Evolutionary conservation across 2,329 filamentous ascomycete species (phyloP).

Genomic region (Talaromyces sp.): DNA sequence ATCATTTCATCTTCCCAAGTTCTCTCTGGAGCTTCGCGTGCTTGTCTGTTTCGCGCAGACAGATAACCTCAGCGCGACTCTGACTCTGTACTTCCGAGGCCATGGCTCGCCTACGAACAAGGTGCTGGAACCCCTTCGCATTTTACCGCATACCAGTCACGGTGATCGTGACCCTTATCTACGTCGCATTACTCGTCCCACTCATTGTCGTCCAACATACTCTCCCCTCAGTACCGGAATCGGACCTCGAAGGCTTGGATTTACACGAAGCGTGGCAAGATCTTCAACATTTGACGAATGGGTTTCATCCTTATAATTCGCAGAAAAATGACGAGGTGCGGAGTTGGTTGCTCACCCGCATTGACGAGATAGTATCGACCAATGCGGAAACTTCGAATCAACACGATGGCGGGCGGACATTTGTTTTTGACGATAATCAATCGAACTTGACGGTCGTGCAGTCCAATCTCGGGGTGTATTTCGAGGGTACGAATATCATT

Average conservation of each 20-base stretch:
- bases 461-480: constrained; percentile 61
- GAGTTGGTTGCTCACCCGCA: constrained; percentile 65
- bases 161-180: constrained; percentile 68
- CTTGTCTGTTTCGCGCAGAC: not conserved
- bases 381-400: constrained; percentile 7
- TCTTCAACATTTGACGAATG: constrained; percentile 65
- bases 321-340: constrained; percentile 75
- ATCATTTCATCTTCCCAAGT: not conserved
- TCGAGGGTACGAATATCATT: constrained; percentile 87
- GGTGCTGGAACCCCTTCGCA: constrained; percentile 51
- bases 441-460: constrained; percentile 67
- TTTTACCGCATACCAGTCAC: constrained; percentile 80
- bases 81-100: constrained; percentile 1
- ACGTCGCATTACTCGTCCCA: constrained; percentile 69
- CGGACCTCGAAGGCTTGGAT: constrained; percentile 62
- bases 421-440: constrained; percentile 71
- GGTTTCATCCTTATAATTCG: constrained; percentile 86
- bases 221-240: constrained; percentile 62
- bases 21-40: not conserved
- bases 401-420: constrained; percentile 33
- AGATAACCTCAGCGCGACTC: not conserved
- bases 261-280: constrained; percentile 83
- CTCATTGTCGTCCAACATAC: constrained; percentile 69
- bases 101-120: constrained; percentile 30
- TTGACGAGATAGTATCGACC: constrained; percentile 59